A percentile compares a stretch with the other conserved stretches of the same genome.
These are phyloP conservation scores for Beauveria sp. DNA, from an alignment of 2,329 filamentous ascomycete genomes.

Conservation along the genomic window DNA sequence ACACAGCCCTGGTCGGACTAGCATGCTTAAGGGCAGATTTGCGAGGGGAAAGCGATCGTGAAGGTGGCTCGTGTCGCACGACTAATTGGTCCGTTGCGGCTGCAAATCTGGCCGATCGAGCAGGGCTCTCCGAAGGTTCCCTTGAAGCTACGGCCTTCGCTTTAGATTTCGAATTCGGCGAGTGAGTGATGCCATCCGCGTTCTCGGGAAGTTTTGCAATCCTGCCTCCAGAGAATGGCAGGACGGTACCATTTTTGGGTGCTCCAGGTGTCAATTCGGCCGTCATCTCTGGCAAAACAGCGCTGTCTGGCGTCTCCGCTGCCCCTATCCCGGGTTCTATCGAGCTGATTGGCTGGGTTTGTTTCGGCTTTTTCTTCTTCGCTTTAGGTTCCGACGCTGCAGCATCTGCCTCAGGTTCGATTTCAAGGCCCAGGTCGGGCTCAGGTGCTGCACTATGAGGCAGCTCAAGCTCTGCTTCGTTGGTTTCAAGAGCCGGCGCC, in stretches of 20 bases:
- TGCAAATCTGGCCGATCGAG: constrained; percentile 60
- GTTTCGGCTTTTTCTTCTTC: constrained; percentile 14
- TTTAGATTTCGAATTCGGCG: constrained; percentile 15
- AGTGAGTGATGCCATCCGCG: constrained; percentile 9
- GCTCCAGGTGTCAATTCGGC: background rate
- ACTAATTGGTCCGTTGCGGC: constrained; percentile 45
- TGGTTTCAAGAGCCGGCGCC: constrained; percentile 37
- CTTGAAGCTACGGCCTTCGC: constrained; percentile 18
- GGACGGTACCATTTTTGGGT: background rate
- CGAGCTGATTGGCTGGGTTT: background rate
- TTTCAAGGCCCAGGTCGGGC: background rate
- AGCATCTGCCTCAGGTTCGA: constrained; percentile 1
- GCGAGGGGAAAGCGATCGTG: constrained; percentile 64
- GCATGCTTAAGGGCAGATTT: constrained; percentile 68
- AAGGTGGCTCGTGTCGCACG: constrained; percentile 60
- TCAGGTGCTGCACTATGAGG: background rate
- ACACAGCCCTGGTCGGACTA: constrained; percentile 44
- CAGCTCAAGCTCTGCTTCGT: constrained; percentile 13
- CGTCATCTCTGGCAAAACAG: background rate
- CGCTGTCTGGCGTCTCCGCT: background rate
- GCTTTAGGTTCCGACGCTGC: background rate
- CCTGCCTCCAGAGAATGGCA: background rate
- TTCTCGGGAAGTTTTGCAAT: background rate
- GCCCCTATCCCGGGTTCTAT: background rate
- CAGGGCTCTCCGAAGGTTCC: constrained; percentile 52